A percentile compares a stretch with the other conserved stretches of the same genome.
These are phyloP conservation scores for Amphicarpaea edgeworthii DNA, from an alignment of 306 rosid genomes.

Conservation along the genomic window DNA sequence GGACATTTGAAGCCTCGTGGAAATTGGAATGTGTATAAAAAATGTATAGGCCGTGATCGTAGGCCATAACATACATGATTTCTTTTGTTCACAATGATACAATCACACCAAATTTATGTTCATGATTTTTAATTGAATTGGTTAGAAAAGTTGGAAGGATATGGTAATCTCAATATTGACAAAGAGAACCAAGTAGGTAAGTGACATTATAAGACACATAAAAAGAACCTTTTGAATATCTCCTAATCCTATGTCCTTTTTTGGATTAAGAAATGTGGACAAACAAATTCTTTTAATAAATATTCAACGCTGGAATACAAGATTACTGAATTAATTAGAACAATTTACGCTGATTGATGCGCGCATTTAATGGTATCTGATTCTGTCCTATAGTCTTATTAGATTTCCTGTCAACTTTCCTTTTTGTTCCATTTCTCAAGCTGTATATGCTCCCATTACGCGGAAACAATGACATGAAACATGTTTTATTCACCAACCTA, in stretches of 20 bases:
- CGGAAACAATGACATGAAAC: background rate
- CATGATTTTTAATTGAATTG: slow-evolving; percentile 10
- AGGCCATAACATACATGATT: background rate
- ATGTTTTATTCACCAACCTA: background rate
- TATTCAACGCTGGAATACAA: too few species aligned
- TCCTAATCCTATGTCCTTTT: background rate
- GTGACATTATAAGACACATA: background rate
- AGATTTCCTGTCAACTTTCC: slow-evolving; percentile 1
- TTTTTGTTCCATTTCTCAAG: background rate
- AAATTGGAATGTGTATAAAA: too few species aligned
- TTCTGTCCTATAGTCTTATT: background rate
- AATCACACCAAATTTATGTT: background rate
- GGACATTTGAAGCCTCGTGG: background rate
- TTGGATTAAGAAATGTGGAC: too few species aligned
- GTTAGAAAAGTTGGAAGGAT: slow-evolving; percentile 20
- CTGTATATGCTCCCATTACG: background rate
- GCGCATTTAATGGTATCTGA: background rate
- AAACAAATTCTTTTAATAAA: too few species aligned
- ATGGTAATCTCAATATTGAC: slow-evolving; percentile 29
- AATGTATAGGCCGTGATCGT: slow-evolving; percentile 5
- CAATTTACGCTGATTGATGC: too few species aligned
- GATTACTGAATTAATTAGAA: too few species aligned
- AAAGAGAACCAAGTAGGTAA: slow-evolving; percentile 8
- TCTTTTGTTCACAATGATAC: background rate
- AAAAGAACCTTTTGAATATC: background rate